phyloP scores from a whole-genome alignment of 768 basidiomycete species.

The Boletus vinaceobasis region DNA sequence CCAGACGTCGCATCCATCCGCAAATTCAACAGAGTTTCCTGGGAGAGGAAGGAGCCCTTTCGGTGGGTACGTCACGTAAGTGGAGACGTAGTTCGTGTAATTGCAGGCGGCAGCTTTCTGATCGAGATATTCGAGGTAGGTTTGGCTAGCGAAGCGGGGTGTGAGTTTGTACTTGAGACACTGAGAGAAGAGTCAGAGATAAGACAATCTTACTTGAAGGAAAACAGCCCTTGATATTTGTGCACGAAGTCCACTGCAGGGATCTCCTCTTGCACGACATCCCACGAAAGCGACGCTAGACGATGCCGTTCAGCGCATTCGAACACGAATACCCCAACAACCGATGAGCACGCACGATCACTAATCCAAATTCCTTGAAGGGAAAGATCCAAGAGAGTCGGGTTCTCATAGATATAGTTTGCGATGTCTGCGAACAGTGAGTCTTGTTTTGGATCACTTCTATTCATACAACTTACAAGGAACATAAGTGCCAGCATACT shows the following conservation, averaged over 20 bases:
- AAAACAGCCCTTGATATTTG: constrained; percentile 66
- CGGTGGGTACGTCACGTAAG: constrained; percentile 67
- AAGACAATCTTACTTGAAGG: constrained; percentile 55
- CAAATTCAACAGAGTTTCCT: constrained; percentile 45
- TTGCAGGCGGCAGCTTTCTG: constrained; percentile 50
- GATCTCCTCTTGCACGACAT: constrained; percentile 64
- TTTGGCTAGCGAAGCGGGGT: constrained; percentile 40
- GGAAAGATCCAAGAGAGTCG: constrained; percentile 47
- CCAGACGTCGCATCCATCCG: constrained; percentile 66
- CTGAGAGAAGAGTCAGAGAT: neutral
- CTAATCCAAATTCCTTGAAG: constrained; percentile 71
- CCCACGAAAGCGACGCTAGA: constrained; percentile 56
- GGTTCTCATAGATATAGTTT: constrained; percentile 65
- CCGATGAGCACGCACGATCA: constrained; percentile 51
- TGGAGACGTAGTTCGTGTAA: constrained; percentile 59
- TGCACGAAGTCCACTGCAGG: constrained; percentile 74
- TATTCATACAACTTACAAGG: constrained; percentile 39
- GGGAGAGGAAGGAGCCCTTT: constrained; percentile 65
- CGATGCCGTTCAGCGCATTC: neutral
- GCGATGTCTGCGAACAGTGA: constrained; percentile 54
- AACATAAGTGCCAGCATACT: constrained; percentile 76
- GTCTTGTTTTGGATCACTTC: neutral
- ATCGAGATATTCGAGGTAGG: constrained; percentile 60
- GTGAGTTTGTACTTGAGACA: neutral
- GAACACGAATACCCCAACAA: neutral